Percentiles rank a stretch among this genome's conserved stretches.
Evolutionary conservation across 345 rosid species (phyloP).

Genomic region (Salix dunnii): DNA sequence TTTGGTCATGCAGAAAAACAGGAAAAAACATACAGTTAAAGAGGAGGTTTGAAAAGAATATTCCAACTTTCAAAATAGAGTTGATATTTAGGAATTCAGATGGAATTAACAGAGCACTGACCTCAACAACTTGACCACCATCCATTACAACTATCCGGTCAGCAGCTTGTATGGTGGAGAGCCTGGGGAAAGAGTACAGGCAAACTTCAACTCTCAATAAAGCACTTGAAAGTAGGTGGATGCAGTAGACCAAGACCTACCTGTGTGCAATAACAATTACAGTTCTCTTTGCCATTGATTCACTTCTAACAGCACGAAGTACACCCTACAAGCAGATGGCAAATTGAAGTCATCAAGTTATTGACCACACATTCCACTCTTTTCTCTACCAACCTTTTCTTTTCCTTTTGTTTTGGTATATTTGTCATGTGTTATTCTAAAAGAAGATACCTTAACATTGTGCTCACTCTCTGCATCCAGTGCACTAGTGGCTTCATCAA

Average conservation of each 20-base stretch:
- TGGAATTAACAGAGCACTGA: slow-evolving; percentile 18
- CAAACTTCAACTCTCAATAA: slow-evolving; percentile 13
- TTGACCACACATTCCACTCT: background rate
- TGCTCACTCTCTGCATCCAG: slow-evolving; percentile 98
- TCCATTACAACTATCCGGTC: slow-evolving; percentile 90
- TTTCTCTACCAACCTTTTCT: no score
- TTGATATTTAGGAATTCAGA: background rate
- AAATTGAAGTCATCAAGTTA: slow-evolving; percentile 3
- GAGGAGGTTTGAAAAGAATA: background rate
- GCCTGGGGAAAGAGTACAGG: slow-evolving; percentile 43
- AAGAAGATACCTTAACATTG: slow-evolving; percentile 64
- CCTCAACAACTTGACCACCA: slow-evolving; percentile 76
- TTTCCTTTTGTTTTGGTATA: background rate
- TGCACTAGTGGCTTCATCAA: slow-evolving; percentile 96
- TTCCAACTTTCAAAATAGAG: background rate
- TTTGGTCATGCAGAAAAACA: background rate
- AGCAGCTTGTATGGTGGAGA: slow-evolving; percentile 89
- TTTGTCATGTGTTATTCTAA: background rate
- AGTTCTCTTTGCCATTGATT: slow-evolving; percentile 59
- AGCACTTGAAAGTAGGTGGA: background rate
- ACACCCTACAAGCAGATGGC: slow-evolving; percentile 51
- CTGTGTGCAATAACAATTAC: slow-evolving; percentile 89
- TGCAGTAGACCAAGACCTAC: slow-evolving; percentile 21
- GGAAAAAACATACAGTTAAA: background rate
- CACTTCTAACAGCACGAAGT: slow-evolving; percentile 66